These are phyloP conservation scores for Botrytis fabae DNA, from an alignment of 2,329 filamentous ascomycete genomes.

Conservation along the genomic window DNA sequence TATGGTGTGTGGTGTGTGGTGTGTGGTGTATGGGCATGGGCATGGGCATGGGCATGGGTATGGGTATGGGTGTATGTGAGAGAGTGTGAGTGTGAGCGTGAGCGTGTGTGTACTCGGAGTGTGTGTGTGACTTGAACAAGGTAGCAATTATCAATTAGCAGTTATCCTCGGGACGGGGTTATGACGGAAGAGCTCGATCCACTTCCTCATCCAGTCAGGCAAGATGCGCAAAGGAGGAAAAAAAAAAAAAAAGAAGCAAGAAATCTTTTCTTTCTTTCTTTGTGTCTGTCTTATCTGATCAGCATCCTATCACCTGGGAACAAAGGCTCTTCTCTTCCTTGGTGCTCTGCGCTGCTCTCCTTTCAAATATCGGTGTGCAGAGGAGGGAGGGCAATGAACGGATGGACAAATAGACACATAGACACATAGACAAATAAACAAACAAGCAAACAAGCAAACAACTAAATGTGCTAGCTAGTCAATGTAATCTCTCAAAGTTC, in stretches of 20 bases:
- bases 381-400: not conserved
- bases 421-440: not conserved
- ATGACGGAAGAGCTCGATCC: slow-evolving; percentile 8
- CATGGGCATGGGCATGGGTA: too few relatives aligned
- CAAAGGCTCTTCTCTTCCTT: not conserved
- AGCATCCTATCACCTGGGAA: not conserved
- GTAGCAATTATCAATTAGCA: not conserved
- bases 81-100: not conserved
- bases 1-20: too few relatives aligned
- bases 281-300: not conserved
- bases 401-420: not conserved
- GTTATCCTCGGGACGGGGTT: not conserved
- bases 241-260: not conserved
- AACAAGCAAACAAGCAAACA: not conserved
- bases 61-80: not conserved
- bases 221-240: not conserved
- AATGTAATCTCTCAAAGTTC: not conserved
- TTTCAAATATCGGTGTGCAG: not conserved
- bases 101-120: too few relatives aligned
- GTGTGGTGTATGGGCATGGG: too few relatives aligned
- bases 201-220: not conserved
- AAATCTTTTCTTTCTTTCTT: not conserved
- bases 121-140: not conserved
- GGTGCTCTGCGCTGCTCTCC: not conserved
- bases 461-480: too few relatives aligned